Conservation (phyloP, 306 rosid genomes). For the apple (Malus domestica) region ASM211411v1 NC_041799.1:15351501-15352000, state of each 20-base stretch:
- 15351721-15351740: slow-evolving; percentile 96
- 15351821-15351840: slow-evolving; percentile 94
- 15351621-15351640: neutral
- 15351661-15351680: slow-evolving; percentile 71
- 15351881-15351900: neutral
- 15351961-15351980: too few relatives aligned
- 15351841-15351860: slow-evolving; percentile 85
- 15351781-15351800: slow-evolving; percentile 92
- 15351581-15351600: neutral
- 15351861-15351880: neutral
- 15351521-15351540: slow-evolving; percentile 81
- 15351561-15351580: neutral
- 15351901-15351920: neutral
- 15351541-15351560: slow-evolving; percentile 37
- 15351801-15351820: slow-evolving; percentile 98
- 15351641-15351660: slow-evolving; percentile 53
- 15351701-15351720: slow-evolving; percentile 87
- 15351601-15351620: neutral
- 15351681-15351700: slow-evolving; percentile 95
- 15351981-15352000: too few relatives aligned
- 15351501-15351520: slow-evolving; percentile 64
- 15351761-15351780: slow-evolving; percentile 99
- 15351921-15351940: neutral
- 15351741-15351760: slow-evolving; percentile 98
- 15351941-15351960: neutral